Evolutionary conservation across 495 filamentous ascomycete genomes (phyloP).

Genomic region (Pseudomonodictys pantanalensis): DNA sequence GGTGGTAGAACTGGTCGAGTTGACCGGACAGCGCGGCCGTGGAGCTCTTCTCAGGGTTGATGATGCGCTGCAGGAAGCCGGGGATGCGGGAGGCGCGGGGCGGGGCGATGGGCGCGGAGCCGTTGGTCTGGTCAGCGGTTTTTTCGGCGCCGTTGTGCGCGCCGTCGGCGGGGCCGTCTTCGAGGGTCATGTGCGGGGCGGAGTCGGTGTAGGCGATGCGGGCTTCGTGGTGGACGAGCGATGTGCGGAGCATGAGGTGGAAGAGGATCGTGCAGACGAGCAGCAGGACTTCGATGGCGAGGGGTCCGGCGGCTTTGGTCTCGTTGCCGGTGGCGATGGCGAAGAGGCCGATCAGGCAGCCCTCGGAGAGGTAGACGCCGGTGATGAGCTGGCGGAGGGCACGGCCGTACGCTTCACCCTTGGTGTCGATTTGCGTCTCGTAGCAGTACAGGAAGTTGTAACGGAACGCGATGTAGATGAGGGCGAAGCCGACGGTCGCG

Average conservation of each 20-base stretch:
- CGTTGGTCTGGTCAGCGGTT: constrained; percentile 30
- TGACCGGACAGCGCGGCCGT: constrained; percentile 66
- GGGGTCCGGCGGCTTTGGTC: constrained; percentile 63
- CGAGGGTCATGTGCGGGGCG: constrained; percentile 68
- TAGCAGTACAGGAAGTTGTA: constrained; percentile 95
- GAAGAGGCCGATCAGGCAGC: constrained; percentile 90
- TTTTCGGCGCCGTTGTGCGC: constrained; percentile 11
- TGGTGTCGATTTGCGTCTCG: constrained; percentile 81
- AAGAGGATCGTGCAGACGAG: constrained; percentile 77
- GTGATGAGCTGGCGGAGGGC: constrained; percentile 90
- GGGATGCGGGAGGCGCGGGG: constrained; percentile 19
- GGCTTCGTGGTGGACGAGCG: constrained; percentile 59
- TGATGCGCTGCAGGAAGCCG: constrained; percentile 14
- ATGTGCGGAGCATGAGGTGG: constrained; percentile 75
- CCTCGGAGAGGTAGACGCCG: constrained; percentile 78
- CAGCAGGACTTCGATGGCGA: constrained; percentile 80
- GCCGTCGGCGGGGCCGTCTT: constrained; percentile 61
- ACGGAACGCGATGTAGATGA: constrained; percentile 91
- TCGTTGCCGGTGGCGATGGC: constrained; percentile 53
- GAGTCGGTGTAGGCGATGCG: constrained; percentile 17
- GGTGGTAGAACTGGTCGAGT: constrained; percentile 54
- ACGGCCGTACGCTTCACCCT: constrained; percentile 80
- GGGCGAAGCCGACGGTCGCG: constrained; percentile 72
- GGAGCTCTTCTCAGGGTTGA: constrained; percentile 26
- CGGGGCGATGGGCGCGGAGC: not conserved